These are phyloP conservation scores for Exophiala bonariae DNA, from an alignment of 2,329 filamentous ascomycete species.

Conservation along the genomic window DNA sequence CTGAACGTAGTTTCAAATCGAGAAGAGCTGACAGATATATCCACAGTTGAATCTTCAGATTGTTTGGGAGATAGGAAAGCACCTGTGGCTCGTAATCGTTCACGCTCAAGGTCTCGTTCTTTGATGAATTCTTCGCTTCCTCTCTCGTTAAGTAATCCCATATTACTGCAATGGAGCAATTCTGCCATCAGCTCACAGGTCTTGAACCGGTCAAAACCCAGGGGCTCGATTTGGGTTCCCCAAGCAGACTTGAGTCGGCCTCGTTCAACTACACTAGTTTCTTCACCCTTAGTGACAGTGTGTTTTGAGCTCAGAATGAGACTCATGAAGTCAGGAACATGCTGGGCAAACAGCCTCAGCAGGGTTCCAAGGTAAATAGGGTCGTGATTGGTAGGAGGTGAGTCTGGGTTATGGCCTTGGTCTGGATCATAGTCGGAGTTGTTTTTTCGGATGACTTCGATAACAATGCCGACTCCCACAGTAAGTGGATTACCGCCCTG, in stretches of 20 bases:
- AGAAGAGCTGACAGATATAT: conserved; percentile 52
- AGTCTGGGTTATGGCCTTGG: conserved; percentile 75
- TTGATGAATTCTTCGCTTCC: conserved; percentile 86
- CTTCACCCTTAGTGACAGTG: conserved; percentile 56
- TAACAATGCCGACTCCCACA: conserved; percentile 94
- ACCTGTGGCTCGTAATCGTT: conserved; percentile 74
- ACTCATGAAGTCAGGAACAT: conserved; percentile 91
- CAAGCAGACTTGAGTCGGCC: conserved; percentile 82
- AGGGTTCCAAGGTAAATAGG: conserved; percentile 94
- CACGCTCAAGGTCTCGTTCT: conserved; percentile 76
- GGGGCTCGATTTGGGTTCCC: conserved; percentile 84
- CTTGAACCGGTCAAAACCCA: conserved; percentile 98
- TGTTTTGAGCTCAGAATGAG: conserved; percentile 75
- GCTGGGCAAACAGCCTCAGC: conserved; percentile 81
- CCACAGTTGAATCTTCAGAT: conserved; percentile 54
- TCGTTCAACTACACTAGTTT: conserved; percentile 64
- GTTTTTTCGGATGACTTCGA: conserved; percentile 98
- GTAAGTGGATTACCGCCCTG: conserved; percentile 90
- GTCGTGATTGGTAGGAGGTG: conserved; percentile 78
- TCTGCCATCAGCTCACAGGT: conserved; percentile 99
- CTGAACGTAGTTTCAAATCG: conserved; percentile 40
- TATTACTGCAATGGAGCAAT: conserved; percentile 95
- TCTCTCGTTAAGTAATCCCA: conserved; percentile 89
- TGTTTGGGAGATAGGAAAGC: conserved; percentile 55
- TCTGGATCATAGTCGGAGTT: conserved; percentile 99